phyloP scores from a whole-genome alignment of 2,329 filamentous ascomycete genomes.

The Neospermospora avenae region DNA sequence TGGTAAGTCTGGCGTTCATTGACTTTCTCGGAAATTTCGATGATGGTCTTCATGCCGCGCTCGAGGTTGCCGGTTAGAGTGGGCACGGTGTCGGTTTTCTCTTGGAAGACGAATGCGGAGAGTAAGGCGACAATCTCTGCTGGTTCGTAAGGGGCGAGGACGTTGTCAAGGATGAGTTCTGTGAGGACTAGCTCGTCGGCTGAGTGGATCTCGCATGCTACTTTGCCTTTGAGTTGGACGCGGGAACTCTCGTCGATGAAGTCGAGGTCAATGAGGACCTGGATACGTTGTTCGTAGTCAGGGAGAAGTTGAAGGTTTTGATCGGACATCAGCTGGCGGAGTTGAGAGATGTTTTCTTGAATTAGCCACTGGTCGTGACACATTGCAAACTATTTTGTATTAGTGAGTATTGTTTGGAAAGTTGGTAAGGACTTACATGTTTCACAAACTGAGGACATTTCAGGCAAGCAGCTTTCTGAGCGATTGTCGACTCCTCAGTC shows the following conservation, averaged over 20 bases:
- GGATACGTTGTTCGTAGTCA: slow-evolving; percentile 93
- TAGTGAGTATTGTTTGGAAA: neutral
- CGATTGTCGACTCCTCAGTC: slow-evolving; percentile 56
- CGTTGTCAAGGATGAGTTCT: slow-evolving; percentile 93
- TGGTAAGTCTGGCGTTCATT: slow-evolving; percentile 85
- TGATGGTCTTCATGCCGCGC: slow-evolving; percentile 77
- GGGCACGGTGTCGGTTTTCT: slow-evolving; percentile 83
- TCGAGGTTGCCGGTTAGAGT: slow-evolving; percentile 79
- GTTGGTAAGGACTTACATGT: slow-evolving; percentile 60
- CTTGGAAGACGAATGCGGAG: slow-evolving; percentile 95
- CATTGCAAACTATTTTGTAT: slow-evolving; percentile 73
- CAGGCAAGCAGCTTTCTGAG: slow-evolving; percentile 63
- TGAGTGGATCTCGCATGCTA: slow-evolving; percentile 96
- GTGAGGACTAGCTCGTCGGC: slow-evolving; percentile 95
- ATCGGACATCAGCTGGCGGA: slow-evolving; percentile 88
- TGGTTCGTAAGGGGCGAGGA: slow-evolving; percentile 90
- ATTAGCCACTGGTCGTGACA: slow-evolving; percentile 96
- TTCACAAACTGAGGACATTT: slow-evolving; percentile 78
- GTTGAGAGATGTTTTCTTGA: slow-evolving; percentile 83
- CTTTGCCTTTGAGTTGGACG: slow-evolving; percentile 95
- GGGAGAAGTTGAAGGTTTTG: slow-evolving; percentile 94
- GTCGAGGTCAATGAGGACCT: slow-evolving; percentile 83
- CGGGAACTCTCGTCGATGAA: slow-evolving; percentile 87
- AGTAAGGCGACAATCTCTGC: slow-evolving; percentile 94
- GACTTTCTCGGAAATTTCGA: slow-evolving; percentile 87